A percentile compares a stretch with the other conserved stretches of the same genome.
These are phyloP conservation scores for Parathielavia appendiculata DNA, from an alignment of 495 filamentous ascomycete genomes.

Conservation along the genomic window DNA sequence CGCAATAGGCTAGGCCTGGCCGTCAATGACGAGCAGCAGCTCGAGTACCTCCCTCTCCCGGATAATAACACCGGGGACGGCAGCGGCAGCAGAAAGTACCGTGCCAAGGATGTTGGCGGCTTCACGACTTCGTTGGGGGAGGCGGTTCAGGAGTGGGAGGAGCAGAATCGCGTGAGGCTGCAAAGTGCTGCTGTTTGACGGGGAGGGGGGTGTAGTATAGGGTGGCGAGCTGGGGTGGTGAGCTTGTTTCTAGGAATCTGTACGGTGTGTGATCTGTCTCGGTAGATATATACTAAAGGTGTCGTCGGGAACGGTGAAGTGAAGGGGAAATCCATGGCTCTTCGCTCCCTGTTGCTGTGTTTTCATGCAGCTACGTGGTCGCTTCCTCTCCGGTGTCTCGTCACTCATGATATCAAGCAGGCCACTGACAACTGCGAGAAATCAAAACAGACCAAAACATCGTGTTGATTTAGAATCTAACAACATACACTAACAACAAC, in stretches of 20 bases:
- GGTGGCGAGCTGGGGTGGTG: too few species aligned
- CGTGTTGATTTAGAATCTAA: constrained; percentile 2
- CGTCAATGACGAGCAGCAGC: constrained; percentile 19
- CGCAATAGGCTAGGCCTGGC: constrained; percentile 24
- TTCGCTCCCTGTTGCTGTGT: too few species aligned
- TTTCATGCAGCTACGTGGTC: too few species aligned
- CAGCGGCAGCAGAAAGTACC: constrained; percentile 30
- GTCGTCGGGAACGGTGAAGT: too few species aligned
- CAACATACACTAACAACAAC: constrained; percentile 7
- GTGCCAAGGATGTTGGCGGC: constrained; percentile 29
- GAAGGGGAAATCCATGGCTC: too few species aligned
- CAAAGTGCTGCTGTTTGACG: not conserved
- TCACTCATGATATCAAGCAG: too few species aligned
- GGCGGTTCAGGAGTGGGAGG: constrained; percentile 37
- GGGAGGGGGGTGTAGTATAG: not conserved
- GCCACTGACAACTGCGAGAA: too few species aligned
- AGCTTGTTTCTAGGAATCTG: too few species aligned
- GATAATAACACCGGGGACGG: not conserved
- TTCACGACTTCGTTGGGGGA: constrained; percentile 28
- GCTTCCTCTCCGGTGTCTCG: too few species aligned
- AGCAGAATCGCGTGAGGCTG: constrained; percentile 23
- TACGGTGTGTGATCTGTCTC: too few species aligned
- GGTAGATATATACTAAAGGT: too few species aligned
- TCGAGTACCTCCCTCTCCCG: not conserved
- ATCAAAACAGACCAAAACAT: not conserved